Percentiles rank a stretch among this genome's conserved stretches.
Evolutionary conservation across 2,329 filamentous ascomycete species (phyloP).

Genomic region (Aspergillus niger): DNA sequence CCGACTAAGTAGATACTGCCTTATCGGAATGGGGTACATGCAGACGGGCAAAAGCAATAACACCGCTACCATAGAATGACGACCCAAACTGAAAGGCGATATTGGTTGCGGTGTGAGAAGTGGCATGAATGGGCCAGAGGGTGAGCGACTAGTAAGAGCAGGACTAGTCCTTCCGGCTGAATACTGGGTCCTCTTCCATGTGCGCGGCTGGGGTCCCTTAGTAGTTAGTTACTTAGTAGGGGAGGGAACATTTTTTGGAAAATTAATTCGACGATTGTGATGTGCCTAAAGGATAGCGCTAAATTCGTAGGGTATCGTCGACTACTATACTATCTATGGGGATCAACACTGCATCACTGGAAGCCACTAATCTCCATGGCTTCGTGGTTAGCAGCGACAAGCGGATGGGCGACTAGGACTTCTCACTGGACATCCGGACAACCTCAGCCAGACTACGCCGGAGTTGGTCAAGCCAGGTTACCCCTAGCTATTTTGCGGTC

Average conservation of each 20-base stretch:
- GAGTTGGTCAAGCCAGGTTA: background rate
- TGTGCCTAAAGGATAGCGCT: conserved; percentile 4
- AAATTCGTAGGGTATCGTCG: background rate
- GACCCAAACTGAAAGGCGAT: background rate
- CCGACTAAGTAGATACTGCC: background rate
- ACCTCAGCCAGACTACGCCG: background rate
- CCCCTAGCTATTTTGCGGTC: conserved; percentile 4
- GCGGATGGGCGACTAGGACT: background rate
- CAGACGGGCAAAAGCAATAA: conserved; percentile 3
- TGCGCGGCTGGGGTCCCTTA: background rate
- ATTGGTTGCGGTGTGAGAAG: background rate
- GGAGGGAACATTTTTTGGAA: background rate
- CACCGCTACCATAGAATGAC: background rate
- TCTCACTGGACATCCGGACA: background rate
- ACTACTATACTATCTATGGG: background rate
- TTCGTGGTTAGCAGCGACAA: background rate
- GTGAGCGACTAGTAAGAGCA: background rate
- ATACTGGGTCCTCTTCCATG: background rate
- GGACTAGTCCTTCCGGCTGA: too few relatives aligned
- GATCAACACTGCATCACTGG: conserved; percentile 18
- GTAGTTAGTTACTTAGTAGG: too few relatives aligned
- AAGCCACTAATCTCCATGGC: conserved; percentile 8
- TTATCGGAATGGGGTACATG: background rate
- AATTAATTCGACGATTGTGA: conserved; percentile 1
- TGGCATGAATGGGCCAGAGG: background rate